phyloP scores from a whole-genome alignment of 768 basidiomycete genomes.

The Leccinum uliginosum region DNA sequence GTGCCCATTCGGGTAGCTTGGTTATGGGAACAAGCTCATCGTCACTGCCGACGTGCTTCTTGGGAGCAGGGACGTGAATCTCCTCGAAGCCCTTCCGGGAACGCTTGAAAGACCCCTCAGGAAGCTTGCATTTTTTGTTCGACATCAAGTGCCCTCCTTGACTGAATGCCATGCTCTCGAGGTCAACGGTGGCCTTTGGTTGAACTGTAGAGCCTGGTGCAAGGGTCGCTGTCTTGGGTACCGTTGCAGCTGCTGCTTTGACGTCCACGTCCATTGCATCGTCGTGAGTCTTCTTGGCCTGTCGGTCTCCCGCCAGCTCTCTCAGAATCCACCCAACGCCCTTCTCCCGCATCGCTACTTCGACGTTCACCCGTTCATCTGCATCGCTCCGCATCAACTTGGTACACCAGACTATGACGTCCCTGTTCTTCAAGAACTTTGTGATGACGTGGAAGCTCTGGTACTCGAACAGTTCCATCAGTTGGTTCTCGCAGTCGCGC shows the following conservation, averaged over 20 bases:
- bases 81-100: constrained; percentile 96
- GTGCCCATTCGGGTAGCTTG: constrained; percentile 80
- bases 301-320: constrained; percentile 80
- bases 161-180: constrained; percentile 93
- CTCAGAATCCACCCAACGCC: constrained; percentile 94
- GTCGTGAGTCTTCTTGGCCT: constrained; percentile 43
- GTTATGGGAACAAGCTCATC: constrained; percentile 71
- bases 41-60: constrained; percentile 59
- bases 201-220: constrained; percentile 84
- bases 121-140: constrained; percentile 97
- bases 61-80: constrained; percentile 93
- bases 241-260: constrained; percentile 37
- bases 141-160: constrained; percentile 98
- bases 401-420: constrained; percentile 97
- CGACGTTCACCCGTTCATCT: constrained; percentile 86
- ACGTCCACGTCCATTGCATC: constrained; percentile 83
- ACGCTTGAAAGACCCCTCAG: constrained; percentile 96
- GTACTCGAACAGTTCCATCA: constrained; percentile 97
- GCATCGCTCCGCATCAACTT: constrained; percentile 88
- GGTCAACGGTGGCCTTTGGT: constrained; percentile 80
- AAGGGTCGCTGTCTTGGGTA: constrained; percentile 82
- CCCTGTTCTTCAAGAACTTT: constrained; percentile 91
- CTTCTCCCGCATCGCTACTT: constrained; percentile 98
- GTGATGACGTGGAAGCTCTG: constrained; percentile 86
- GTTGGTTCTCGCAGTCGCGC: constrained; percentile 91